phyloP scores from a whole-genome alignment of 2,329 filamentous ascomycete genomes.

The Onygenales sp. region DNA sequence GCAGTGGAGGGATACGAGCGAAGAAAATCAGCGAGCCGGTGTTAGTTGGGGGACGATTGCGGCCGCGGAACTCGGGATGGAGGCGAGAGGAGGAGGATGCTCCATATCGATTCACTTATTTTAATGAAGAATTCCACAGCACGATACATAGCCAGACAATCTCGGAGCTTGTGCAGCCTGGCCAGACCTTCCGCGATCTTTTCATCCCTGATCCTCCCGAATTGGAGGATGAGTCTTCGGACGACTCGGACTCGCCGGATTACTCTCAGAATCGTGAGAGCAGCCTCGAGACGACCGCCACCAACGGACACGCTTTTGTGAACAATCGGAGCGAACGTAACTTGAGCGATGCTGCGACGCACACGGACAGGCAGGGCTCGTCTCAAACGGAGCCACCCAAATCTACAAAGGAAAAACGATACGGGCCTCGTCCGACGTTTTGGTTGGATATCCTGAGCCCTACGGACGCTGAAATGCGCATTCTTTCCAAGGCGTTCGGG shows the following conservation, averaged over 20 bases:
- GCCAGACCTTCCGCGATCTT: slow-evolving; percentile 72
- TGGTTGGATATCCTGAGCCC: slow-evolving; percentile 91
- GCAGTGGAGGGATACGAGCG: slow-evolving; percentile 69
- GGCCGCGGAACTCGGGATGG: slow-evolving; percentile 73
- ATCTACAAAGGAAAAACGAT: slow-evolving; percentile 41
- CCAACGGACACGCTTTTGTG: background rate
- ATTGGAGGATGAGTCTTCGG: slow-evolving; percentile 60
- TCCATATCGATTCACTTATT: slow-evolving; percentile 94
- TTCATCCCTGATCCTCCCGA: slow-evolving; percentile 81
- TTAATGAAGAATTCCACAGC: slow-evolving; percentile 92
- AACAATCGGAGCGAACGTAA: slow-evolving; percentile 16
- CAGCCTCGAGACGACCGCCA: background rate
- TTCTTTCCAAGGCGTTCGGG: slow-evolving; percentile 82
- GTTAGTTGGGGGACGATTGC: slow-evolving; percentile 77
- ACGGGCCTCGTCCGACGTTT: slow-evolving; percentile 83
- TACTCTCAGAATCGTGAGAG: slow-evolving; percentile 11
- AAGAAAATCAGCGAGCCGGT: slow-evolving; percentile 93
- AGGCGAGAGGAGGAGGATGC: slow-evolving; percentile 79
- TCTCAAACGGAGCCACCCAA: slow-evolving; percentile 11
- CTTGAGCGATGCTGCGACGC: background rate
- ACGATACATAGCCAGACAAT: slow-evolving; percentile 96
- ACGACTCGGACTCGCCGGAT: slow-evolving; percentile 32
- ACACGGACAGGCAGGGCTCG: no score
- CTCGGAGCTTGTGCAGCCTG: slow-evolving; percentile 80
- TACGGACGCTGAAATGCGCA: slow-evolving; percentile 91